Evolutionary conservation across 768 basidiomycete species (phyloP), one percentile per base, ranked within the genome.

Genomic region (Rhizopogon salebrosus): DNA sequence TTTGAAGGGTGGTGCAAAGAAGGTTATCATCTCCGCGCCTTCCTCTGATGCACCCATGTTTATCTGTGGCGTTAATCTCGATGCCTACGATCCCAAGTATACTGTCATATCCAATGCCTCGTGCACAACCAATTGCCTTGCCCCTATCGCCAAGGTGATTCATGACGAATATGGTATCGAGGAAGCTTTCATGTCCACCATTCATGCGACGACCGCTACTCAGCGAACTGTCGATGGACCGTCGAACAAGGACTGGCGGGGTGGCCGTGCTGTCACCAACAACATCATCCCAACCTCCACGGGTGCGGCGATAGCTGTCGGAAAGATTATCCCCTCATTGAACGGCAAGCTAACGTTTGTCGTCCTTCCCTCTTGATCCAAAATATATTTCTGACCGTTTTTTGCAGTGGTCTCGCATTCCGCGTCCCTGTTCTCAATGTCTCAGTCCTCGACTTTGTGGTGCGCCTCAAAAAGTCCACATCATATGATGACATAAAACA

Each of bases 211-310:
- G 63, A 94, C 92, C 54, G 92, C 91, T 49, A 92, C 91, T 57
- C 87, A 89, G 71, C 88, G 87, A 80, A 88, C 87, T 58, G 87
- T 90, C 64, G 92, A 93, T 64, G 91, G 89, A 52, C 89, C 89
- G 35, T 92, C 90, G 41, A 74, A 79, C 80, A 95, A 92, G 80
- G 90, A 93, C 78, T 93, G 90, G 90, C 88, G 90, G 70, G 90
- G 90, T 67, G 90, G 90, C 60, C 93, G 93, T 74, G 83, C 83
- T 66, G 90, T 91, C 62, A 85, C 83, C 72, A 87, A 87, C 79
- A 97, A 97, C 84, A 94, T 97, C 79, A 97, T 97, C 68, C 93
- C 92, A 52, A 93, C 92, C 31, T 92, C 92, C 60, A 95, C 92
- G 60, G 93, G 92, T 74, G 93, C 93, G 61, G 92, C 92, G 72